Evolutionary conservation across 148 eudicot genomes (phyloP).

Genomic region (Rhododendron mucronatum): DNA sequence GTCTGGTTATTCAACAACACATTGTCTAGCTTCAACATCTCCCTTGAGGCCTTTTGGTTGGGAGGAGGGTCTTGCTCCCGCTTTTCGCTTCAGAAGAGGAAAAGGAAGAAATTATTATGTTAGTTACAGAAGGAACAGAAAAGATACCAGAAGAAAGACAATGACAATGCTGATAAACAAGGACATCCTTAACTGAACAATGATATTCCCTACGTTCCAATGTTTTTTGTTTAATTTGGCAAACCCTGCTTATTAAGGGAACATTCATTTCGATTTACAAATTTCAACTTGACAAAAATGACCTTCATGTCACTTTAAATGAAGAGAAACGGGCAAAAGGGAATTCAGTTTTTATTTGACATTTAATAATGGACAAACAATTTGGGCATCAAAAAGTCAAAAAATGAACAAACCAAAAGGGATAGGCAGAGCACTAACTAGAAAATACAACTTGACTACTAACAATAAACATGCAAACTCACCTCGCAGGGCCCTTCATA

Average conservation of each 20-base stretch:
- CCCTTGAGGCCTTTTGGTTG: slow-evolving; percentile 16
- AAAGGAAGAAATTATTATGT: neutral
- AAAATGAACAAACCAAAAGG: neutral
- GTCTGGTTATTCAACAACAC: slow-evolving; percentile 16
- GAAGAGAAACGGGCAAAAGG: neutral
- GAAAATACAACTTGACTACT: neutral
- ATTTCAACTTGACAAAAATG: neutral
- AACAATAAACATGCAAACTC: slow-evolving; percentile 5
- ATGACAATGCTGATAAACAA: neutral
- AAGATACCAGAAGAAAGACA: neutral
- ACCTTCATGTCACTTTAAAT: neutral
- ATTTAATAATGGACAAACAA: neutral
- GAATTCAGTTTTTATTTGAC: neutral
- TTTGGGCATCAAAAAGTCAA: neutral
- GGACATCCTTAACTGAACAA: neutral
- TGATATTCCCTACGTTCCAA: neutral
- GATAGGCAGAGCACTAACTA: neutral
- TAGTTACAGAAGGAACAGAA: neutral
- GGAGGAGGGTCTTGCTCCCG: slow-evolving; percentile 10
- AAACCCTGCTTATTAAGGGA: neutral
- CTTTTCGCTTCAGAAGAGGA: slow-evolving; percentile 18
- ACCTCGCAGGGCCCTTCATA: slow-evolving; percentile 25
- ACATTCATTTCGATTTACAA: neutral
- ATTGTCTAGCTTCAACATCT: slow-evolving; percentile 18
- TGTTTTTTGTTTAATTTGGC: neutral